Conservation (phyloP, 345 rosid species). For the Hibiscus trionum region DNA sequence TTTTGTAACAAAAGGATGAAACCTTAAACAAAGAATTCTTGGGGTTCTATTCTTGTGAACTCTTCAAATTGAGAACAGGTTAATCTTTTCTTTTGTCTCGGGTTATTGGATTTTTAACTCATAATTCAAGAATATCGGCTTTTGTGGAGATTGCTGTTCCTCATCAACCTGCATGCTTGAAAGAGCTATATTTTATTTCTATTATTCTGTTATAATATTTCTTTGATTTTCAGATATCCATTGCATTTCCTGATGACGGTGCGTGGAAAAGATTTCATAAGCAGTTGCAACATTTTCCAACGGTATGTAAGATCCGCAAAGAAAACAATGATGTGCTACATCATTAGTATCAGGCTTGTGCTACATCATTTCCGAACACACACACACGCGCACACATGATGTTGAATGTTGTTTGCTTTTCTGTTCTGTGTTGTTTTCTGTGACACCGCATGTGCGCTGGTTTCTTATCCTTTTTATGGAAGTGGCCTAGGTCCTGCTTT, state of each 20-base stretch:
- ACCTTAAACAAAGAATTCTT: neutral
- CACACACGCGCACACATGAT: neutral
- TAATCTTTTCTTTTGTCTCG: neutral
- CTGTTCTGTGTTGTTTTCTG: neutral
- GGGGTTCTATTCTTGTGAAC: neutral
- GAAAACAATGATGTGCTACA: neutral
- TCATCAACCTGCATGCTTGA: neutral
- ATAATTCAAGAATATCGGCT: neutral
- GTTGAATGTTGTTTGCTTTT: neutral
- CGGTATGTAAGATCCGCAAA: constrained; percentile 31
- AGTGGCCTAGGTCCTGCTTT: neutral
- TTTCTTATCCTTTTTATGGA: neutral
- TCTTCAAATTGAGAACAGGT: neutral
- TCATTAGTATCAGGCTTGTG: neutral
- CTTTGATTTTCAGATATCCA: constrained; percentile 60
- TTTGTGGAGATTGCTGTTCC: neutral
- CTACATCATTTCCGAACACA: neutral
- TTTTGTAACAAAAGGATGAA: neutral
- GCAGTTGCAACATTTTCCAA: constrained; percentile 93
- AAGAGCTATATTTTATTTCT: neutral
- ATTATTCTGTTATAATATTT: neutral
- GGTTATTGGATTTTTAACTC: neutral
- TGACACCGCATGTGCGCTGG: neutral
- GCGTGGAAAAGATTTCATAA: constrained; percentile 97
- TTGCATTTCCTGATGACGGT: constrained; percentile 99